phyloP scores from a whole-genome alignment of 2,329 filamentous ascomycete genomes.

The Aspergillus sp. region DNA sequence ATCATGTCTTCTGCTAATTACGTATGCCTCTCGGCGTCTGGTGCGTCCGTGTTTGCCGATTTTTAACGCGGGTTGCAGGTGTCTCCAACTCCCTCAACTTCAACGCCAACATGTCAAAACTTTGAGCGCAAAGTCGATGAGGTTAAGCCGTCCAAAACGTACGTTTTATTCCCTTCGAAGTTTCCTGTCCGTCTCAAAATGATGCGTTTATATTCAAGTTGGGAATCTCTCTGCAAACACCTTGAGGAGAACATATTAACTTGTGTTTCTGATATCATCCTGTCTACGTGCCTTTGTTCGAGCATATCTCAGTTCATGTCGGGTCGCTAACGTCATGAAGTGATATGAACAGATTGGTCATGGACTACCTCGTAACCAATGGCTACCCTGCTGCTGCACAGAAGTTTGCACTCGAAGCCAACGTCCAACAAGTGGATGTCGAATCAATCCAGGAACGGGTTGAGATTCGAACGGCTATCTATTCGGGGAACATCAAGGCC shows the following conservation, averaged over 20 bases:
- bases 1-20: constrained; percentile 43
- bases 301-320: not conserved
- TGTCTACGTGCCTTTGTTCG: constrained; percentile 8
- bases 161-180: constrained; percentile 43
- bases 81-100: constrained; percentile 70
- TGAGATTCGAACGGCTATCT: constrained; percentile 80
- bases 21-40: constrained; percentile 40
- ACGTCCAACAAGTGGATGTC: constrained; percentile 72
- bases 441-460: constrained; percentile 75
- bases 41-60: constrained; percentile 30
- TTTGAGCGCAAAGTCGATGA: constrained; percentile 83
- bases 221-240: constrained; percentile 99
- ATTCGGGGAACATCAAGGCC: constrained; percentile 77
- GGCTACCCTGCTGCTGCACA: constrained; percentile 90
- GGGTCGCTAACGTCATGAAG: constrained; percentile 52
- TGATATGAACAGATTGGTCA: constrained; percentile 91
- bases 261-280: constrained; percentile 66
- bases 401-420: constrained; percentile 92
- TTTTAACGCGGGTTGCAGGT: constrained; percentile 51
- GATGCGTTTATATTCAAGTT: constrained; percentile 83
- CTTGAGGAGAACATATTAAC: constrained; percentile 89
- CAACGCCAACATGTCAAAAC: constrained; percentile 67
- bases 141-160: constrained; percentile 87
- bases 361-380: constrained; percentile 96
- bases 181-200: constrained; percentile 56